Base-by-base conservation (phyloP, 164 flowering plant genomes). In the Nelumbo lutea region DNA sequence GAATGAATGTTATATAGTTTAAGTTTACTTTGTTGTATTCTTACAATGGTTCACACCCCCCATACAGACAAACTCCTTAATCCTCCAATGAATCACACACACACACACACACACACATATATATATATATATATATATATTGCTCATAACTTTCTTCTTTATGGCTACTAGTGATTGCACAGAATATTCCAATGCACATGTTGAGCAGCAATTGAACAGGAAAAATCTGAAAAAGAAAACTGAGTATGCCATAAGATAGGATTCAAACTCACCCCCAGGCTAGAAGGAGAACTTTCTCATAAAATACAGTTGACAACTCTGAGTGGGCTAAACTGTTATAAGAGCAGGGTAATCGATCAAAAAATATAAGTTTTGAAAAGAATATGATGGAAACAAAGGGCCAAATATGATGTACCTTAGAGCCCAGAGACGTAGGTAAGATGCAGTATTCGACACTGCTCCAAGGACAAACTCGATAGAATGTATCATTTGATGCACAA, bases 401-500 rank as follows among this genome's bases (percentile, higher is more conserved):
- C 9, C 67, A 69, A 42, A 27, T 55, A 9, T 48, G 56, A 64
- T 14, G 41, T 79, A 87, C 96, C 96, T 93, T 68, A 93, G 78
- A 64, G 98, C 98, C 98, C 98, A 93, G 6, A 93, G 88, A 61
- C 98, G 91, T 73, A 93, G 96, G 79, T 93, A 93, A 11, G 98
- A 93, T 74, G 98, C 98, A 46, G 98, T 93, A 72, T 93, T 93
- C 67, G 98, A 93, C 74, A 93, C 98, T 60, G 98, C 88, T 68
- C 96, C 98, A 8, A 93, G 79, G 62, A 93, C 87, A 75, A 93
- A 93, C 75, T 93, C 98, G 64, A 93, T 89, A 38, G 96, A 86
- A 78, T 93, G 98, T 77, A 93, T 93, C 96, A 93, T 84, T 79
- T 93, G 98, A 72, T 93, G 98, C 68, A 93, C 98, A 79, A 93